Evolutionary conservation across 75 land plant genomes (phyloP).

Genomic region (Sequoia sempervirens): DNA sequence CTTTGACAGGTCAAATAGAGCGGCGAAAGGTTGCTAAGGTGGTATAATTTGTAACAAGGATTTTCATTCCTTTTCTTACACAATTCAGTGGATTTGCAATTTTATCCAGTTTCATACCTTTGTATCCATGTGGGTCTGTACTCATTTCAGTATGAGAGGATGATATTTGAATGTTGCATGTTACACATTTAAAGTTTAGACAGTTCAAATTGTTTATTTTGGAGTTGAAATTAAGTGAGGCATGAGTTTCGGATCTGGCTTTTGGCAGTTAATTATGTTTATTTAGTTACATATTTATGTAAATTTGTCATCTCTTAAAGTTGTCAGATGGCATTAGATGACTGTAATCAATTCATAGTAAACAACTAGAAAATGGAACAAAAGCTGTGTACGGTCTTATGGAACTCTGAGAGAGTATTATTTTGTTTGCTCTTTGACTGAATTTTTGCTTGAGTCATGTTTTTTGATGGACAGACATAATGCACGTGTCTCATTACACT

Average conservation of each 20-base stretch:
- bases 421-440: neutral
- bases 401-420: neutral
- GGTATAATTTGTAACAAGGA: conserved; percentile 8
- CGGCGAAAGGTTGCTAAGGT: conserved; percentile 88
- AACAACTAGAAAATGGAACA: neutral
- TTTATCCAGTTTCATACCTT: neutral
- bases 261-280: neutral
- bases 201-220: neutral
- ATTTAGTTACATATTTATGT: neutral
- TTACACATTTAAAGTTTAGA: neutral
- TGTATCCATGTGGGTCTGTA: neutral
- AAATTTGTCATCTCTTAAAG: too few relatives aligned
- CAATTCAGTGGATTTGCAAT: neutral
- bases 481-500: neutral
- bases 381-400: neutral
- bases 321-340: neutral
- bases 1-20: conserved; percentile 83
- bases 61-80: neutral
- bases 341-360: neutral
- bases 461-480: neutral
- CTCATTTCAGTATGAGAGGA: neutral
- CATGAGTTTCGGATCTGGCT: neutral
- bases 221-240: neutral
- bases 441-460: neutral
- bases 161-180: neutral